A percentile compares a stretch with the other conserved stretches of the same genome.
These are phyloP conservation scores for Trichosporon sp. DNA, from an alignment of 1,284 basidiomycete species.

Conservation along the genomic window DNA sequence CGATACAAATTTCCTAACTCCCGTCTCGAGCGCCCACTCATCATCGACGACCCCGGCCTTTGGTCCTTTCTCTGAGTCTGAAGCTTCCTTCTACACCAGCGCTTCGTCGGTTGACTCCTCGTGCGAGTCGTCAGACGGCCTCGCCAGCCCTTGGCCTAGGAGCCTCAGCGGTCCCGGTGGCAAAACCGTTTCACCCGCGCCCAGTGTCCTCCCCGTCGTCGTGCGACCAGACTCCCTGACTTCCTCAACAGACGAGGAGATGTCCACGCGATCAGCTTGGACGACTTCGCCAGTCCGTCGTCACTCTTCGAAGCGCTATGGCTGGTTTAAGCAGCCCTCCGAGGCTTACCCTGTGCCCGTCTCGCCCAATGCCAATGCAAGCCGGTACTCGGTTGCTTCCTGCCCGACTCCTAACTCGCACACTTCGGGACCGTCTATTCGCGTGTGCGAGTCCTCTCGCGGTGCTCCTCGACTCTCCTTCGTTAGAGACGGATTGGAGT, in stretches of 20 bases:
- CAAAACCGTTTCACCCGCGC: not conserved
- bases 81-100: conserved; percentile 11
- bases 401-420: conserved; percentile 17
- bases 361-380: conserved; percentile 13
- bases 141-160: conserved; percentile 16
- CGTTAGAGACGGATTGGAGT: conserved; percentile 7
- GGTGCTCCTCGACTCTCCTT: conserved; percentile 28
- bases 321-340: not conserved
- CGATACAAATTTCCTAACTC: conserved; percentile 13
- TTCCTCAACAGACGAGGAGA: conserved; percentile 12
- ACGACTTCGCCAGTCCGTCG: conserved; percentile 2
- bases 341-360: conserved; percentile 12
- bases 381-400: conserved; percentile 5
- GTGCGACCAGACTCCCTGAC: conserved; percentile 14
- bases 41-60: conserved; percentile 7
- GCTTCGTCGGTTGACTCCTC: conserved; percentile 8
- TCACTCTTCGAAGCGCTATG: conserved; percentile 1
- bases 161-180: conserved; percentile 1
- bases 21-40: conserved; percentile 13
- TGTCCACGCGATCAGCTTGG: conserved; percentile 10
- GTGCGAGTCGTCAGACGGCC: conserved; percentile 12
- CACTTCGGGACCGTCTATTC: conserved; percentile 24
- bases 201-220: not conserved
- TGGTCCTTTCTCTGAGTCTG: conserved; percentile 6
- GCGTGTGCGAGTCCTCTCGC: conserved; percentile 24